These are phyloP conservation scores for Candida peoriensis DNA, from an alignment of 805 yeast species.

Conservation along the genomic window DNA sequence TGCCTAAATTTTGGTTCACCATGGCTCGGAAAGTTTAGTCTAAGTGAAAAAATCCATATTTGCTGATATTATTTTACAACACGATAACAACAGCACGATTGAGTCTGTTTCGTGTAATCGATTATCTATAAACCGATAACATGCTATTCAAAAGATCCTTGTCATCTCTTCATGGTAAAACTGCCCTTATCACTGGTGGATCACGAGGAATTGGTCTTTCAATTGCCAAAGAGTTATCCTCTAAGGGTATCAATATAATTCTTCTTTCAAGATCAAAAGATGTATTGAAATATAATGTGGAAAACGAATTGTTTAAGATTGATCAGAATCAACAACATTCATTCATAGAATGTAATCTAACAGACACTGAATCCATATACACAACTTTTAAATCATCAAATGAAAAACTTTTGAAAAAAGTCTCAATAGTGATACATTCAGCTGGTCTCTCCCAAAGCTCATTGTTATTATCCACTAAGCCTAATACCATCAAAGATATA, in stretches of 20 bases:
- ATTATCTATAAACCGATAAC: not conserved
- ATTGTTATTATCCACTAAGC: slow-evolving; percentile 40
- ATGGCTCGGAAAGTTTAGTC: not conserved
- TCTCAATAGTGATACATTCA: slow-evolving; percentile 28
- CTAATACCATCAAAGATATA: slow-evolving; percentile 38
- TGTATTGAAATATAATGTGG: slow-evolving; percentile 27
- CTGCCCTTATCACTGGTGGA: slow-evolving; percentile 64
- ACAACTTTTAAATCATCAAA: slow-evolving; percentile 7
- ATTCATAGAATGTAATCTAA: slow-evolving; percentile 14
- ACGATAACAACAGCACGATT: too few species aligned
- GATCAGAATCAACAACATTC: slow-evolving; percentile 15
- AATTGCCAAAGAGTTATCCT: slow-evolving; percentile 46
- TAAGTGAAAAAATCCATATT: not conserved
- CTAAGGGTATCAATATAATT: slow-evolving; percentile 46
- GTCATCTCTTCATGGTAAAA: slow-evolving; percentile 20
- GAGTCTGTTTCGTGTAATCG: too few species aligned
- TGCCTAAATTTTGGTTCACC: not conserved
- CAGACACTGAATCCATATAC: slow-evolving; percentile 8
- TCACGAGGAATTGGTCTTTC: slow-evolving; percentile 62
- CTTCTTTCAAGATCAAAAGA: slow-evolving; percentile 44
- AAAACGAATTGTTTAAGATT: slow-evolving; percentile 7
- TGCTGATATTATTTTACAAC: too few species aligned
- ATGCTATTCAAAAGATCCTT: slow-evolving; percentile 4
- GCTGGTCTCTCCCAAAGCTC: slow-evolving; percentile 62
- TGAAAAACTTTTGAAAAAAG: slow-evolving; percentile 9